Base-by-base conservation (phyloP, 768 basidiomycete genomes). In the Dioszegia crocea region DNA sequence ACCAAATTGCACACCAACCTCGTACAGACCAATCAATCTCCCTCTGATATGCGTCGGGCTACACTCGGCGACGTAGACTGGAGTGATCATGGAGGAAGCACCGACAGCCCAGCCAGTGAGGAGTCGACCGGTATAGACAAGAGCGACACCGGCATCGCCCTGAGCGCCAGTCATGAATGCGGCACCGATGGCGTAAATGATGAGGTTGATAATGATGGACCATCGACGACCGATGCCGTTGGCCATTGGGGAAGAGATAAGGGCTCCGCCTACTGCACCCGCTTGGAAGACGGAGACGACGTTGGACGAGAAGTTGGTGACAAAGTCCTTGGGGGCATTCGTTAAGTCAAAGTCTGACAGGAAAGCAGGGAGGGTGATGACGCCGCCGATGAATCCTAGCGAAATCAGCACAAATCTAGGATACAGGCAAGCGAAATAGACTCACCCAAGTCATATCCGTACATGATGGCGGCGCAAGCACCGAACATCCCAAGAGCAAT, bases 61-160 rank as follows among this genome's bases (percentile, higher is more conserved):
- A 3, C 63, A 48, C 59, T 73, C 71, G 26, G 68, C 62, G 23
- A 73, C 55, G 46, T 66, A 68, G 31, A 65, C 46, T 14, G 69
- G 69, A 16, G 64, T 62, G 46, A 69, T 40, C 39, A 58, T 57
- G 1, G 71, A 65, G 11, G 65, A 46, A 14, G 67, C 59, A 11
- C 74, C 74, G 31, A 76, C 70, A n/a, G 57, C 62, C 17, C 68
- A 55, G 29, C 72, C 72, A n/a, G 64, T 63, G 44, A 72, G 39
- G 41, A 68, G 41, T 26, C 72, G 60, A 24, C 72, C 71, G 31
- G 45, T 63, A 57, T 67, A 62, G 41, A 75, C 47, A 30, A 45
- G 65, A 1, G 51, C 60, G 4, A 58, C 33, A 2, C 60, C 57
- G 3, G 59, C 38, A 17, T 56, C 21, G 16, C 31, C 21, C 2